phyloP scores from a whole-genome alignment of 2,329 filamentous ascomycete species.

The Fusarium lateritium region DNA sequence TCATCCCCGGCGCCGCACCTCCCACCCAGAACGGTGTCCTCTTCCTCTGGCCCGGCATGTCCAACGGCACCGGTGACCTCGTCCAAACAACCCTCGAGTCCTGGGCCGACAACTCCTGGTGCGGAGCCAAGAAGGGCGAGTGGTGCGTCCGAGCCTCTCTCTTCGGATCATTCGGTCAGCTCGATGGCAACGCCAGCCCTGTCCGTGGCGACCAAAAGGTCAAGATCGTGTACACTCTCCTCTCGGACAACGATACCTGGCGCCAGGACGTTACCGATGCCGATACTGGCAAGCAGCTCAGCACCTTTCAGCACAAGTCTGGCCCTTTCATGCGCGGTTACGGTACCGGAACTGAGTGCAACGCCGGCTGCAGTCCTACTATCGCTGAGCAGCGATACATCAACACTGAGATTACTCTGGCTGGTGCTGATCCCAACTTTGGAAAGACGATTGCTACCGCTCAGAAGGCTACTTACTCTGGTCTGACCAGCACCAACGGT shows the following conservation, averaged over 20 bases:
- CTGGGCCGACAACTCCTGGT: slow-evolving; percentile 43
- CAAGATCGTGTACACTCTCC: slow-evolving; percentile 40
- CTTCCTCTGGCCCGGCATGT: slow-evolving; percentile 43
- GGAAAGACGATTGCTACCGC: slow-evolving; percentile 35
- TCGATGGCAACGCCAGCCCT: slow-evolving; percentile 27
- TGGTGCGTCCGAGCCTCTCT: slow-evolving; percentile 42
- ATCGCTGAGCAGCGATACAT: slow-evolving; percentile 37
- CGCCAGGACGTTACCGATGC: slow-evolving; percentile 38
- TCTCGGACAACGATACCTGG: slow-evolving; percentile 42
- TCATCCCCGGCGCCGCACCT: slow-evolving; percentile 35
- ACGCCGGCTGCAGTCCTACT: slow-evolving; percentile 33
- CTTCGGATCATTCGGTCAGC: slow-evolving; percentile 41
- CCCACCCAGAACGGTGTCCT: slow-evolving; percentile 34
- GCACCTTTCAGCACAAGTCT: slow-evolving; percentile 36
- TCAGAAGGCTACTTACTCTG: slow-evolving; percentile 35
- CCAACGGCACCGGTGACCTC: slow-evolving; percentile 42
- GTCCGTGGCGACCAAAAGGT: slow-evolving; percentile 39
- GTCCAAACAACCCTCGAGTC: slow-evolving; percentile 42
- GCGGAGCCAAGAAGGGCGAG: slow-evolving; percentile 34
- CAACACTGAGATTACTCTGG: slow-evolving; percentile 39
- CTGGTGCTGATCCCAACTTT: slow-evolving; percentile 34
- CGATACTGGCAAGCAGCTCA: slow-evolving; percentile 33
- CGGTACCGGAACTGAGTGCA: slow-evolving; percentile 43
- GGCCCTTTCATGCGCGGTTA: slow-evolving; percentile 42
- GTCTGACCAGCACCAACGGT: slow-evolving; percentile 23